A percentile compares a stretch with the other conserved stretches of the same genome.
Conservation (phyloP, 2,329 filamentous ascomycete species). For the Pestalotiopsis sp. region DNA sequence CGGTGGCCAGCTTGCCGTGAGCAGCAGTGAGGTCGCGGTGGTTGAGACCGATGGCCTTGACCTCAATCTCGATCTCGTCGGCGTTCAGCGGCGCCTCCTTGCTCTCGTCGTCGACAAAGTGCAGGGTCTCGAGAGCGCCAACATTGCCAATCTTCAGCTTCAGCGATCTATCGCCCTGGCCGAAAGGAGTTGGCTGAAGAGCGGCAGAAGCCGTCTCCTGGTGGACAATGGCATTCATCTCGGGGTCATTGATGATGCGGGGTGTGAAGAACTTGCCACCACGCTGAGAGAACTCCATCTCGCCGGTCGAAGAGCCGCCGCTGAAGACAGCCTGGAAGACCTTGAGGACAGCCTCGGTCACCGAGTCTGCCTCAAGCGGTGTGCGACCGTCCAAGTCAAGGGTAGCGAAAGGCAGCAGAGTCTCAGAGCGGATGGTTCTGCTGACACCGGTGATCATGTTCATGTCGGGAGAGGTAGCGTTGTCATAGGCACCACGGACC, state of each 20-base stretch:
- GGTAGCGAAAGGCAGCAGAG: slow-evolving; percentile 34
- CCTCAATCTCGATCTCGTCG: slow-evolving; percentile 37
- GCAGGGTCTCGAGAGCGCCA: slow-evolving; percentile 32
- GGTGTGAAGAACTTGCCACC: slow-evolving; percentile 41
- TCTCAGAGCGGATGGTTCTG: slow-evolving; percentile 36
- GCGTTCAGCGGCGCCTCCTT: slow-evolving; percentile 32
- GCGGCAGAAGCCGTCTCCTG: slow-evolving; percentile 41
- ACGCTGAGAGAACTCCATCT: slow-evolving; percentile 47
- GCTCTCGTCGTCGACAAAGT: slow-evolving; percentile 28
- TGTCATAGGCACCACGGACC: slow-evolving; percentile 35
- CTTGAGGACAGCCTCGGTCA: slow-evolving; percentile 29
- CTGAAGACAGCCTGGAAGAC: slow-evolving; percentile 42
- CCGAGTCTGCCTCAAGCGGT: slow-evolving; percentile 21
- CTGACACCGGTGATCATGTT: slow-evolving; percentile 37
- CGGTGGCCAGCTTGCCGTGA: slow-evolving; percentile 28
- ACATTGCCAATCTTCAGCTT: slow-evolving; percentile 29
- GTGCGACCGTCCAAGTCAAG: slow-evolving; percentile 33
- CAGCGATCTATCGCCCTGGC: slow-evolving; percentile 24
- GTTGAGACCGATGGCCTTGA: slow-evolving; percentile 31
- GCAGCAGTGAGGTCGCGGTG: slow-evolving; percentile 31
- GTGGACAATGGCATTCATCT: slow-evolving; percentile 46
- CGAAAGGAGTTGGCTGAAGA: slow-evolving; percentile 43
- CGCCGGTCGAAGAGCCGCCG: slow-evolving; percentile 32
- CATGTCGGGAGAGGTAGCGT: slow-evolving; percentile 32
- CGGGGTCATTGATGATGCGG: slow-evolving; percentile 41